Base-by-base conservation (phyloP, 2,329 filamentous ascomycete genomes). In the Leptographium radiaticola region DNA sequence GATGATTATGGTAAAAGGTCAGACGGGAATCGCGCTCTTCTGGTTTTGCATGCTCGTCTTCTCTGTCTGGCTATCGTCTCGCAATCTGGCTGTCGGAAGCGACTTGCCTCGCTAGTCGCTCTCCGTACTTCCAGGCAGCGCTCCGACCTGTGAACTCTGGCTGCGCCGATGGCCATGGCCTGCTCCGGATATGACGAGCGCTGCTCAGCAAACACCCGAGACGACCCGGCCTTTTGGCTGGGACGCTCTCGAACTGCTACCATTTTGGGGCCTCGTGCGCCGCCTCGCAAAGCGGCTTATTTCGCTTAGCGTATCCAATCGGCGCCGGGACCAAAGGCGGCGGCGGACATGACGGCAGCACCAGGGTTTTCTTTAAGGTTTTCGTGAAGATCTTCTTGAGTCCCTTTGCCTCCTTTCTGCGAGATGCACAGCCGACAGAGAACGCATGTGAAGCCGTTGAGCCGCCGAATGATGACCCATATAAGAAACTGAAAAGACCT, bases 401-500 rank as follows among this genome's bases (percentile, higher is more conserved):
- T 10, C n/a, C 48, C 31, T 31, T 11, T 25, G 18, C 36, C 31
- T 33, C 49, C 20, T 13, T 15, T 46, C n/a, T n/a, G 16, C 25
- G 34, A 38, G 57, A 58, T 51, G 60, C 57, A 43, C 58, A 16
- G 15, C 5, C 18, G 43, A 13, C 15, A 12, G 43, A 46, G 15
- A 57, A 57, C 42, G 51, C 60, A 62, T 58, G 67, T 64, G 66
- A 71, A 79, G 67, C 77, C 76, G 75, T 65, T 70, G 74, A 66
- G 71, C 70, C 66, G 64, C 67, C 69, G 71, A 58, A 66, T 79
- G 73, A 79, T 66, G 76, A 71, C 66, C 63, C 67, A 62, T 63
- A 62, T 56, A 55, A 67, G 65, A 75, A 79, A 85, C 81, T 86
- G 81, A 85, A 86, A 86, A 87, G 82, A 86, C 77, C 83, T 86